A percentile compares a stretch with the other conserved stretches of the same genome.
Conservation (phyloP, 495 filamentous ascomycete species). For the Tuber microsphaerosporum region DNA sequence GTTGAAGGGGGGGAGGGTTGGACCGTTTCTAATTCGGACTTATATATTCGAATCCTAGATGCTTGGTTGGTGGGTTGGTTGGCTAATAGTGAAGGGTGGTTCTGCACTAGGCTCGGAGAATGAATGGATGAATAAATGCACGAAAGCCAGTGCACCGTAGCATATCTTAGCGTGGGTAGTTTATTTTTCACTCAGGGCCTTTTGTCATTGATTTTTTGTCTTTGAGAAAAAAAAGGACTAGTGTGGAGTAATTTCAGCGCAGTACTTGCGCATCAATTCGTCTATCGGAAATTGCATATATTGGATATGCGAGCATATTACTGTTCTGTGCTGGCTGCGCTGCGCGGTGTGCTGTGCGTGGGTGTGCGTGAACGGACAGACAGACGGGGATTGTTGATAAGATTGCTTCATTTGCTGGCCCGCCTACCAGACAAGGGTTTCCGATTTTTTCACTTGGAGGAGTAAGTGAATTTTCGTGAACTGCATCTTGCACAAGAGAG, state of each 20-base stretch:
- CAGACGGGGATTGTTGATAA: neutral
- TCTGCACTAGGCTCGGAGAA: neutral
- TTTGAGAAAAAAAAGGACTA: slow-evolving; percentile 7
- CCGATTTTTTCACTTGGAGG: neutral
- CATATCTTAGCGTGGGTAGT: neutral
- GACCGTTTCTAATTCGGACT: neutral
- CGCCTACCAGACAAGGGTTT: neutral
- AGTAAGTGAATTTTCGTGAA: neutral
- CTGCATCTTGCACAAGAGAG: neutral
- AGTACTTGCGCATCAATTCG: neutral
- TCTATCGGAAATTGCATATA: slow-evolving; percentile 30
- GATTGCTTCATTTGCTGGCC: slow-evolving; percentile 13
- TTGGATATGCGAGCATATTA: slow-evolving; percentile 10
- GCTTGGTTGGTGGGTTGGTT: neutral
- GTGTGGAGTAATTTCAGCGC: slow-evolving; percentile 18
- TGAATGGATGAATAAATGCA: neutral
- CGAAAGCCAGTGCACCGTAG: neutral
- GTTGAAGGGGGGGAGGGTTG: neutral
- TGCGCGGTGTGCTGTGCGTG: neutral
- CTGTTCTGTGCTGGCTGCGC: neutral
- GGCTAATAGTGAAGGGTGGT: neutral
- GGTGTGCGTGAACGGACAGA: neutral
- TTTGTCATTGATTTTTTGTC: neutral
- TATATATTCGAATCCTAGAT: neutral
- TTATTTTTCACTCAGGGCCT: neutral